Evolutionary conservation across 2,329 filamentous ascomycete species (phyloP).

Genomic region (Arthrinium phaeospermum): DNA sequence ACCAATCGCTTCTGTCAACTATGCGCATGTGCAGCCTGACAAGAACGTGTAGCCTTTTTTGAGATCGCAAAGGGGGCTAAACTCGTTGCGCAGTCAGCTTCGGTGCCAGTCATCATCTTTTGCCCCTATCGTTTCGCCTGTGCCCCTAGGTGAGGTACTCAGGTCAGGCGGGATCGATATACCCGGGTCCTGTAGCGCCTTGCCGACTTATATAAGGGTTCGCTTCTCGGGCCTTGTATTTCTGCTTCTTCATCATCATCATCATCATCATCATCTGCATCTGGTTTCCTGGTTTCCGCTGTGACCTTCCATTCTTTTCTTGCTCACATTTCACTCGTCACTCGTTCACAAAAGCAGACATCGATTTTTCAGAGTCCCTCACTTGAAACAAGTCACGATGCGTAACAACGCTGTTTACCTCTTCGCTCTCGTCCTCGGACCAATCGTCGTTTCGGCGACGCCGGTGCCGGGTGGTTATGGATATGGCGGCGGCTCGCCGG

Average conservation of each 20-base stretch:
- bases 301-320: background rate
- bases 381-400: background rate
- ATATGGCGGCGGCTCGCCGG: background rate
- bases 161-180: too few relatives aligned
- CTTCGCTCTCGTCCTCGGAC: slow-evolving; percentile 5
- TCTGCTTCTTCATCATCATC: background rate
- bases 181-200: background rate
- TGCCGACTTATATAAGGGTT: background rate
- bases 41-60: background rate
- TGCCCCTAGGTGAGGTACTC: background rate
- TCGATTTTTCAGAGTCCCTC: background rate
- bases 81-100: background rate
- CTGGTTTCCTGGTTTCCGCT: background rate
- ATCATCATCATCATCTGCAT: background rate
- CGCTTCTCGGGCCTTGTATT: background rate
- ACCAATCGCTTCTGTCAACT: background rate
- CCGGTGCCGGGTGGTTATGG: background rate
- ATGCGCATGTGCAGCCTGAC: background rate
- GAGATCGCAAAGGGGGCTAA: background rate
- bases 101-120: background rate
- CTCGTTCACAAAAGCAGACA: background rate
- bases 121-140: background rate
- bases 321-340: background rate
- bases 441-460: background rate
- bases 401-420: background rate